Percentiles rank a stretch among this genome's conserved stretches.
Evolutionary conservation across 371 early-diverging fungal species (phyloP).

Genomic region (Sporodiniella umbellata): DNA sequence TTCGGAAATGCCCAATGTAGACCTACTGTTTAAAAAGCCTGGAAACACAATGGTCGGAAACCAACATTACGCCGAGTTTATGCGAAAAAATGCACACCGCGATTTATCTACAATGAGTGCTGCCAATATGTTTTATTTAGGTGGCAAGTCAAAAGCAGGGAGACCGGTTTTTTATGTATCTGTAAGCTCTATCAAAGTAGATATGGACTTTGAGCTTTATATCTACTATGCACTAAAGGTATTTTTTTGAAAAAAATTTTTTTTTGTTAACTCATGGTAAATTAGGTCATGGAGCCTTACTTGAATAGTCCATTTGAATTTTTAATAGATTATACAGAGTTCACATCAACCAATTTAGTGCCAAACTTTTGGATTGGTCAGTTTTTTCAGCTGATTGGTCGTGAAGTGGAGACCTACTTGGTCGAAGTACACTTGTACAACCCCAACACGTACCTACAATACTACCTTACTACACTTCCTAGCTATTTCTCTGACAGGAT

Average conservation of each 20-base stretch:
- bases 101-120: slow-evolving; percentile 60
- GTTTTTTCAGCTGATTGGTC: slow-evolving; percentile 73
- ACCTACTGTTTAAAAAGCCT: slow-evolving; percentile 35
- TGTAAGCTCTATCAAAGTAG: slow-evolving; percentile 66
- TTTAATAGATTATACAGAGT: slow-evolving; percentile 78
- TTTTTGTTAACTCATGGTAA: no score
- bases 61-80: slow-evolving; percentile 73
- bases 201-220: slow-evolving; percentile 78
- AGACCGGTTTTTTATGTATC: slow-evolving; percentile 84
- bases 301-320: slow-evolving; percentile 71
- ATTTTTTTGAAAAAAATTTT: slow-evolving; percentile 9
- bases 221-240: slow-evolving; percentile 72
- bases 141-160: slow-evolving; percentile 72
- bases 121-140: slow-evolving; percentile 71
- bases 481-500: slow-evolving; percentile 56
- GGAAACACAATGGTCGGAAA: slow-evolving; percentile 40
- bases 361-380: slow-evolving; percentile 71
- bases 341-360: slow-evolving; percentile 73
- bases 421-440: slow-evolving; percentile 69
- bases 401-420: slow-evolving; percentile 52
- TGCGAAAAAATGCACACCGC: slow-evolving; percentile 67
- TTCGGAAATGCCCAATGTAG: slow-evolving; percentile 27
- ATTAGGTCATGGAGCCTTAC: slow-evolving; percentile 55
- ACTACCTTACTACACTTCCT: slow-evolving; percentile 58
- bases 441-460: slow-evolving; percentile 68